Evolutionary conservation across 768 basidiomycete species (phyloP).

Genomic region (Thelephora ganbajun): DNA sequence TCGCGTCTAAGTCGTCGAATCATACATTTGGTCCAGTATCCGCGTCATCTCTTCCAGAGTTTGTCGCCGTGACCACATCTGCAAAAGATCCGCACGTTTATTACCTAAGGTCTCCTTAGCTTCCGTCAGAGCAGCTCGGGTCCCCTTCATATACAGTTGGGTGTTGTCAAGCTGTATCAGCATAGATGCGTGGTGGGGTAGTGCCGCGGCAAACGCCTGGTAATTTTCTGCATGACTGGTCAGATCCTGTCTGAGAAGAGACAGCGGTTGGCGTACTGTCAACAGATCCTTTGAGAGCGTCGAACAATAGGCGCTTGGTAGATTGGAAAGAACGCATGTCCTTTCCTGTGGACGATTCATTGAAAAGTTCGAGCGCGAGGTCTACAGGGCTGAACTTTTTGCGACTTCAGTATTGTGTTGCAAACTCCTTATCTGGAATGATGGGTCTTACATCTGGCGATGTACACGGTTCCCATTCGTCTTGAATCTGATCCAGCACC

Average conservation of each 20-base stretch:
- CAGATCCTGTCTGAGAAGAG: conserved; percentile 2
- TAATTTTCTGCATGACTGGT: conserved; percentile 54
- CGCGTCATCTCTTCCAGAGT: conserved; percentile 92
- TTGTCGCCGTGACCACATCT: conserved; percentile 80
- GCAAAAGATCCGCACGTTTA: conserved; percentile 80
- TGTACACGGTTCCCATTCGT: conserved; percentile 83
- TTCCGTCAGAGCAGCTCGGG: conserved; percentile 60
- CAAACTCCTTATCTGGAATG: conserved; percentile 1
- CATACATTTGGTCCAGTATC: conserved; percentile 89
- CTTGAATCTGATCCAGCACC: conserved; percentile 72
- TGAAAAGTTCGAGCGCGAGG: conserved; percentile 79
- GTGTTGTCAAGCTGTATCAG: conserved; percentile 56
- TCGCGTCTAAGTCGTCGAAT: conserved; percentile 5
- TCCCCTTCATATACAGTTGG: conserved; percentile 60
- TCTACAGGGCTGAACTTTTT: conserved; percentile 86
- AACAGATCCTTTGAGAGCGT: conserved; percentile 75
- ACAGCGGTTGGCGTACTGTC: conserved; percentile 44
- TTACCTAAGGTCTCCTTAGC: conserved; percentile 66
- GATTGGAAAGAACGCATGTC: conserved; percentile 64
- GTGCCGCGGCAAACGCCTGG: conserved; percentile 85
- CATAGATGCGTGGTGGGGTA: conserved; percentile 80
- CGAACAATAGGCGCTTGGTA: conserved; percentile 66
- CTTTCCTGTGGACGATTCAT: conserved; percentile 58
- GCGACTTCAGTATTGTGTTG: conserved; percentile 7
- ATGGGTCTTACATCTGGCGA: conserved; percentile 52